Evolutionary conservation across 2,329 filamentous ascomycete species (phyloP).

Genomic region (Pseudocercospora fuligena): DNA sequence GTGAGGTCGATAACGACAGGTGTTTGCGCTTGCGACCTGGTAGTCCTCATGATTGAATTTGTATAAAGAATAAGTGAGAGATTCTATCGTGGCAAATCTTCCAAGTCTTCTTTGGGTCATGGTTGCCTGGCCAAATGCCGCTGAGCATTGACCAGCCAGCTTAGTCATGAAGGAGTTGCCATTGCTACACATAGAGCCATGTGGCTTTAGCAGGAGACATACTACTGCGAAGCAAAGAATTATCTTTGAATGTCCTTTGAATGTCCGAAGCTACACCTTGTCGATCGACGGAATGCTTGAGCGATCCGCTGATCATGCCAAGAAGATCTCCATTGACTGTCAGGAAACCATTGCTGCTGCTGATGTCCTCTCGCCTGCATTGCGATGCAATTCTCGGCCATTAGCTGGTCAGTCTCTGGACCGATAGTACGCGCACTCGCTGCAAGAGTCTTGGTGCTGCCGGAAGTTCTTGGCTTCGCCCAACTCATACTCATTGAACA

Average conservation of each 20-base stretch:
- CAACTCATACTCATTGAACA: conserved; percentile 4
- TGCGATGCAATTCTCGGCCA: background rate
- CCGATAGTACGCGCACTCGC: conserved; percentile 15
- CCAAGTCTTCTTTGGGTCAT: background rate
- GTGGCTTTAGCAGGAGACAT: background rate
- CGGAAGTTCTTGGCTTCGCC: background rate
- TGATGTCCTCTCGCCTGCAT: background rate
- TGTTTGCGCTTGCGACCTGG: background rate
- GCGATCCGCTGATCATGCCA: background rate
- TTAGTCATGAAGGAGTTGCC: background rate
- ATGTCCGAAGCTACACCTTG: background rate
- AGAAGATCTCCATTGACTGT: background rate
- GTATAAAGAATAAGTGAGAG: background rate
- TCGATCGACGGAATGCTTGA: background rate
- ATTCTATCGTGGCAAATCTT: background rate
- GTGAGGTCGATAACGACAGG: background rate
- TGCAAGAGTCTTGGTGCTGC: conserved; percentile 3
- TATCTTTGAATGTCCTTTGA: background rate
- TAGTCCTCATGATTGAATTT: background rate
- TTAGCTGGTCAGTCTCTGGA: background rate
- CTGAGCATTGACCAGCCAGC: background rate
- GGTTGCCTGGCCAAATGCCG: background rate
- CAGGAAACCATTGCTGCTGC: background rate
- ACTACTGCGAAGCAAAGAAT: background rate
- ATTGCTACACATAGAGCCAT: background rate